A percentile compares a stretch with the other conserved stretches of the same genome.
phyloP scores from a whole-genome alignment of 2,329 filamentous ascomycete genomes.

The Cordyceps javanica region DNA sequence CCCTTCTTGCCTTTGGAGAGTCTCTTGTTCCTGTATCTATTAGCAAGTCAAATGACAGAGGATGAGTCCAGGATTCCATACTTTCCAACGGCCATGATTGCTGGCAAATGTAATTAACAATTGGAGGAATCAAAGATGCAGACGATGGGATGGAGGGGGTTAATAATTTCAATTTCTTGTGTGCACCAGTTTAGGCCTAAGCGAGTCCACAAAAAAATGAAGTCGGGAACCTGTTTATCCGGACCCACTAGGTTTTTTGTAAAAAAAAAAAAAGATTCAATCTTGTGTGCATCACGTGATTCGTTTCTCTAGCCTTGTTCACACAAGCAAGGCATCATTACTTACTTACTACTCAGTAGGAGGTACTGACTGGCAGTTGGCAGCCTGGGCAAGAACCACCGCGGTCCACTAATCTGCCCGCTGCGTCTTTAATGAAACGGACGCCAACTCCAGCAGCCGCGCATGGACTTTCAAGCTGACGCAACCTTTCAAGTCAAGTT shows the following conservation, averaged over 20 bases:
- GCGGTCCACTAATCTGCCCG: too few species aligned
- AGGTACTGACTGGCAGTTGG: too few species aligned
- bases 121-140: slow-evolving; percentile 38
- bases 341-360: too few species aligned
- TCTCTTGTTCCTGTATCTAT: slow-evolving; percentile 83
- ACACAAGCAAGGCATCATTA: too few species aligned
- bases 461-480: too few species aligned
- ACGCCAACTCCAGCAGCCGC: too few species aligned
- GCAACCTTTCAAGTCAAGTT: too few species aligned
- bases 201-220: slow-evolving; percentile 25
- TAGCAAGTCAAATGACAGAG: slow-evolving; percentile 17
- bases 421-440: too few species aligned
- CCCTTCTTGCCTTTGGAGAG: slow-evolving; percentile 99
- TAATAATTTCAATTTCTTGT: slow-evolving; percentile 36
- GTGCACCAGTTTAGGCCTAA: slow-evolving; percentile 34
- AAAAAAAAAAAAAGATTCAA: not conserved
- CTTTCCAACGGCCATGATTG: slow-evolving; percentile 58
- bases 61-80: slow-evolving; percentile 29
- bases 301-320: too few species aligned
- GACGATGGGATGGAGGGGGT: slow-evolving; percentile 32
- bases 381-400: too few species aligned
- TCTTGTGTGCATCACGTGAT: slow-evolving; percentile 18
- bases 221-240: slow-evolving; percentile 24
- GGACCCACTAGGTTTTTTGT: slow-evolving; percentile 16
- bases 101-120: slow-evolving; percentile 39